Evolutionary conservation across 1,139 yeast species (phyloP), one percentile per base, ranked within the genome.

Genomic region (Candida sp.): DNA sequence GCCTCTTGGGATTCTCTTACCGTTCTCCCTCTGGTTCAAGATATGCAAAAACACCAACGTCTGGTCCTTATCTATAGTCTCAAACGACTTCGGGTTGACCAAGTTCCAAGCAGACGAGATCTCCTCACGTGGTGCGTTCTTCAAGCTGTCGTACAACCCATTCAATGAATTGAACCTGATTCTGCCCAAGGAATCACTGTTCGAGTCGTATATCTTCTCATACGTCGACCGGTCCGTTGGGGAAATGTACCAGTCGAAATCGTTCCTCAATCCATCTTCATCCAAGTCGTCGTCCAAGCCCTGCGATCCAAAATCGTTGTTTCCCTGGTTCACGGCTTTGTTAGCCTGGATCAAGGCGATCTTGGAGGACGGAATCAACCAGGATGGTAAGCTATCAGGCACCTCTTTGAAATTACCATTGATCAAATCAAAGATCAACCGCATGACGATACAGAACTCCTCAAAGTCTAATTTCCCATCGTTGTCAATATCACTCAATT

Each of bases 391-490:
- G 48, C 80, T 78, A 25, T 73, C 68, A 1, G 99, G 99, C 5
- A 93, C 78, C 23, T 73, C 70, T 7, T 77, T 67, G 46, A 80
- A 75, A 42, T 84, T 86, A 30, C 93, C 92, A 68, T 93, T 92
- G 47, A 94, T 94, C 63, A 88, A 71, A 68, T 94, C 99, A 67
- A 92, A 96, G 46, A 93, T 90, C 54, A 94, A 80, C 58, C 98
- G 80, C 99, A 94, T 96, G 51, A 98, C 94, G 56, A 94, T 91
- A 67, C 98, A 94, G 69, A 94, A 94, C 72, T 94, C 99, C 69
- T 94, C 99, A 67, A 94, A 94, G 68, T 96, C 99, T 60, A 94
- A 79, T 59, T 79, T 78, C 23, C 97, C 98, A 69, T 94, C 99
- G 51, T 83, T 83, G 69, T 94, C 99, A 49, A 94, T 91, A 67